Conservation (phyloP, 768 basidiomycete species). For the Galerina sulciceps region DNA sequence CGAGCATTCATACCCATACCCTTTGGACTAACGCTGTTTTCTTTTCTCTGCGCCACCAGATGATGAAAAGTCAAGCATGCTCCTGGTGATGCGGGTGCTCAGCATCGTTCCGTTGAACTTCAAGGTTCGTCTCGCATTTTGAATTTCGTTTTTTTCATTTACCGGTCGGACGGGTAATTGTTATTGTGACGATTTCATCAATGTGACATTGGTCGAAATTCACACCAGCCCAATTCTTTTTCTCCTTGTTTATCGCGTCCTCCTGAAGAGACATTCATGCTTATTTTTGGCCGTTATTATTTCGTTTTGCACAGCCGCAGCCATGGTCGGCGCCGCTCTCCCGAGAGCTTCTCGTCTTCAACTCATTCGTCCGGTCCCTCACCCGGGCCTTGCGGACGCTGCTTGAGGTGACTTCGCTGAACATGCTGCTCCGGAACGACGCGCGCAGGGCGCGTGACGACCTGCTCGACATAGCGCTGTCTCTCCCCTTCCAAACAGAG, state of each 20-base stretch:
- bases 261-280: neutral
- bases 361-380: constrained; percentile 93
- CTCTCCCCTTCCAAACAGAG: constrained; percentile 93
- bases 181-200: constrained; percentile 3
- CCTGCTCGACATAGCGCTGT: constrained; percentile 88
- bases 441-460: constrained; percentile 89
- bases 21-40: neutral
- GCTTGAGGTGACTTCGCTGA: constrained; percentile 88
- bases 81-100: constrained; percentile 94
- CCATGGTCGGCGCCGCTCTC: constrained; percentile 97
- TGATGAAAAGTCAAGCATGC: constrained; percentile 92
- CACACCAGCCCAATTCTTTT: neutral
- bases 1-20: neutral
- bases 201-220: neutral
- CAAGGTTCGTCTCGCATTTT: constrained; percentile 60
- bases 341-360: constrained; percentile 96
- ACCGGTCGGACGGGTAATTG: constrained; percentile 8
- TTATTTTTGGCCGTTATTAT: neutral
- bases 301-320: constrained; percentile 59
- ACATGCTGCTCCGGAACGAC: constrained; percentile 91
- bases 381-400: constrained; percentile 89
- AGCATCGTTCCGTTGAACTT: constrained; percentile 95
- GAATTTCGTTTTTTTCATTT: constrained; percentile 8
- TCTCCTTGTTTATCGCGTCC: neutral
- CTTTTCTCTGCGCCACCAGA: constrained; percentile 47